These are phyloP conservation scores for Euryodendron excelsum DNA, from an alignment of 148 eudicot species.

Conservation along the genomic window DNA sequence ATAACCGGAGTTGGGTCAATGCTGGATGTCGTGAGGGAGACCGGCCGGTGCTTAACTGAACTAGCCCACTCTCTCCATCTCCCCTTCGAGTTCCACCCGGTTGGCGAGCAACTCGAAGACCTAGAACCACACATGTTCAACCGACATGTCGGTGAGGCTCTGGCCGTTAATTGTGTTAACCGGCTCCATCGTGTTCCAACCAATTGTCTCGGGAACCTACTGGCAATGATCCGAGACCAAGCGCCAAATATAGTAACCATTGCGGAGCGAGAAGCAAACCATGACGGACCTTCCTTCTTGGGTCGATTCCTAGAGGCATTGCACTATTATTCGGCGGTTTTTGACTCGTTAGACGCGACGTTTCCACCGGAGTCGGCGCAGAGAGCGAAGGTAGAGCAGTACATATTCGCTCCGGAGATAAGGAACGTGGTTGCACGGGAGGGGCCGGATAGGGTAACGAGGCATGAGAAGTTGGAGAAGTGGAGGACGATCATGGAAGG, in stretches of 20 bases:
- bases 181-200: conserved; percentile 34
- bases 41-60: conserved; percentile 36
- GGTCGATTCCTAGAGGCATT: conserved; percentile 42
- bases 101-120: conserved; percentile 38
- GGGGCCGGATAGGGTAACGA: conserved; percentile 24
- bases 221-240: conserved; percentile 39
- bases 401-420: conserved; percentile 39
- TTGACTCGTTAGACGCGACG: conserved; percentile 39
- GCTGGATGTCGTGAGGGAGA: conserved; percentile 33
- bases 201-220: conserved; percentile 19
- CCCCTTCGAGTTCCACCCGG: conserved; percentile 42
- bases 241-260: conserved; percentile 44
- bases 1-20: conserved; percentile 35
- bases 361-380: conserved; percentile 35
- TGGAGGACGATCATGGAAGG: conserved; percentile 38
- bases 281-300: conserved; percentile 40
- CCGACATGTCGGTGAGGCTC: conserved; percentile 38
- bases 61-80: conserved; percentile 38
- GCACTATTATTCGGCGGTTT: conserved; percentile 38
- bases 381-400: conserved; percentile 45
- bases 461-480: conserved; percentile 32
- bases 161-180: conserved; percentile 37
- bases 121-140: conserved; percentile 43
- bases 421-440: conserved; percentile 32
- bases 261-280: conserved; percentile 45